These are phyloP conservation scores for Trichomonas vaginalis DNA, from an alignment of 208 protist species.

Conservation along the genomic window DNA sequence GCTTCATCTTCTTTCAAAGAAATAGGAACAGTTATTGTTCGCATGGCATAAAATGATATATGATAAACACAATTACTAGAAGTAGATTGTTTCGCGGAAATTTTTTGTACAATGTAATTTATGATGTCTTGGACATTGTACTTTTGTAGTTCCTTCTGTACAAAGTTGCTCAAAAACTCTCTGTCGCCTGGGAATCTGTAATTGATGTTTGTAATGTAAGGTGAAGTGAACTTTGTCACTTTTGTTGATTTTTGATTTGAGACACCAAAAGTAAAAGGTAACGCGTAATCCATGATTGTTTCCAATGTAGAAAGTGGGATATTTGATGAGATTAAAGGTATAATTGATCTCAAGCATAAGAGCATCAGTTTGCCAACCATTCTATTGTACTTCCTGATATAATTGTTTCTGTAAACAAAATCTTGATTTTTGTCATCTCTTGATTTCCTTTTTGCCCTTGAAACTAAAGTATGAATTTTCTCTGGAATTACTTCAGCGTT, in stretches of 20 bases:
- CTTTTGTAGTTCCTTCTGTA: neutral
- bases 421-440: neutral
- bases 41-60: neutral
- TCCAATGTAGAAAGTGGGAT: neutral
- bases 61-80: neutral
- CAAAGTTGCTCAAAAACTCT: neutral
- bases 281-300: neutral
- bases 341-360: neutral
- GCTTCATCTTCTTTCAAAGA: neutral
- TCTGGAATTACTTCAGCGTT: neutral
- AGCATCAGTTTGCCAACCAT: neutral
- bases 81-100: neutral
- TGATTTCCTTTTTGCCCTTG: neutral
- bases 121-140: neutral
- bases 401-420: neutral
- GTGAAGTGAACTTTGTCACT: neutral
- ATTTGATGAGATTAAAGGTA: neutral
- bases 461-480: neutral
- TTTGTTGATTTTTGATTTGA: neutral
- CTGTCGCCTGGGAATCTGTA: neutral
- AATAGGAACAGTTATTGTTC: neutral
- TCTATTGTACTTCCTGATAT: neutral
- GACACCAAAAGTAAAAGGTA: neutral
- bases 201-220: neutral
- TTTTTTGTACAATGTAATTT: neutral